Percentiles rank a stretch among this genome's conserved stretches.
Conservation (phyloP, 1,284 basidiomycete species). For the Trichosporon sp. region DNA sequence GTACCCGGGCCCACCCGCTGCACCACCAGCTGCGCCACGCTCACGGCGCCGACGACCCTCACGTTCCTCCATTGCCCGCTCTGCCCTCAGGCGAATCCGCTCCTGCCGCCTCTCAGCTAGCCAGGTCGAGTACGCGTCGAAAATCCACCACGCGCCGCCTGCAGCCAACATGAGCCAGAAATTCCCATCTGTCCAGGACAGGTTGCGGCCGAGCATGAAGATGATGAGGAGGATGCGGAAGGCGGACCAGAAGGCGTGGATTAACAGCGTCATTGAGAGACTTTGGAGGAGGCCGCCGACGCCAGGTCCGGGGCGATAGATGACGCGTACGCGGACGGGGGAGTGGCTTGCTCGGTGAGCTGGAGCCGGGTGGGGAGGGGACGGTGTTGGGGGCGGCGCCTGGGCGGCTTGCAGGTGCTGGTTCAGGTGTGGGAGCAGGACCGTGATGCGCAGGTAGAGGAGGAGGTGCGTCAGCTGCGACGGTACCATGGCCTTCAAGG, state of each 20-base stretch:
- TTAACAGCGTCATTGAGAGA: slow-evolving; percentile 21
- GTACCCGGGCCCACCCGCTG: not conserved
- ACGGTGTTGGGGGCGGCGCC: not conserved
- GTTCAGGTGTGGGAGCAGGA: slow-evolving; percentile 30
- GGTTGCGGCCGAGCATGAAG: slow-evolving; percentile 39
- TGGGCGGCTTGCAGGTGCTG: slow-evolving; percentile 8
- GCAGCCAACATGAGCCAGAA: slow-evolving; percentile 35
- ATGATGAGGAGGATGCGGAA: slow-evolving; percentile 30
- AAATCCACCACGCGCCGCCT: slow-evolving; percentile 31
- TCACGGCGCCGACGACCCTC: not conserved
- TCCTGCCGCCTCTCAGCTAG: not conserved
- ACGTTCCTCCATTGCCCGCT: not conserved
- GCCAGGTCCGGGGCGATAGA: slow-evolving; percentile 7
- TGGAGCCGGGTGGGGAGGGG: not conserved
- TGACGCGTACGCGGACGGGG: not conserved
- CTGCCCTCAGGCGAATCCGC: not conserved
- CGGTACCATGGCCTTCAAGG: slow-evolving; percentile 23
- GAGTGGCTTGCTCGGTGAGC: not conserved
- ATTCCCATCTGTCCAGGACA: slow-evolving; percentile 31
- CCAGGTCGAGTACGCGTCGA: slow-evolving; percentile 25
- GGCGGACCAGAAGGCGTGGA: slow-evolving; percentile 31
- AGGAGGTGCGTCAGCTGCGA: slow-evolving; percentile 33
- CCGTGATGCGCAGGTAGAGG: slow-evolving; percentile 34
- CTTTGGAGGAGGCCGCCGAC: not conserved
- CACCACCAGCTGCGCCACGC: not conserved